These are phyloP conservation scores for Lasiosphaeria hispida DNA, from an alignment of 495 filamentous ascomycete genomes.

Conservation along the genomic window DNA sequence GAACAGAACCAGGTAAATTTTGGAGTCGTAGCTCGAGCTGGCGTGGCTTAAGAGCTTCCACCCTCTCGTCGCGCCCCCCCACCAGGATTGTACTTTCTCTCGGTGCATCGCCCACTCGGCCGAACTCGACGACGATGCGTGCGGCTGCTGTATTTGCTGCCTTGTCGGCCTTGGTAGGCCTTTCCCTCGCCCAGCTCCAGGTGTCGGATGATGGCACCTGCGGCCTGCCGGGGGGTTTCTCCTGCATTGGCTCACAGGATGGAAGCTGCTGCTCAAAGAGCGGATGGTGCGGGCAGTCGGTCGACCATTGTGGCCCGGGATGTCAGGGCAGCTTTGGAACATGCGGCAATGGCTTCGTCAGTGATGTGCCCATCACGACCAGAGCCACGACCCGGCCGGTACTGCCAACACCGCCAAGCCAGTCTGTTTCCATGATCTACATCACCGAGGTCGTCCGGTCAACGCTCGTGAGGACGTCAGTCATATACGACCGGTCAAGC, in stretches of 20 bases:
- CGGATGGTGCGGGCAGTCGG: slow-evolving; percentile 32
- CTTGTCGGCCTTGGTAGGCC: slow-evolving; percentile 1
- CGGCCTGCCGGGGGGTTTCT: slow-evolving; percentile 8
- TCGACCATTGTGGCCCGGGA: slow-evolving; percentile 35
- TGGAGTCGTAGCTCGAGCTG: neutral
- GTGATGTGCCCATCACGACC: neutral
- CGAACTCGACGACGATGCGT: slow-evolving; percentile 10
- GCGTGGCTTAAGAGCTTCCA: neutral
- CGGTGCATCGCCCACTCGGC: neutral
- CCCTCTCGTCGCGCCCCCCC: neutral
- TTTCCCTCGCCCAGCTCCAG: slow-evolving; percentile 12
- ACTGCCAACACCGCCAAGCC: neutral
- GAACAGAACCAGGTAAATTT: slow-evolving; percentile 5
- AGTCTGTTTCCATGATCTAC: neutral
- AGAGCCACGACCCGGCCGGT: neutral
- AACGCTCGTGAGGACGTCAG: slow-evolving; percentile 3
- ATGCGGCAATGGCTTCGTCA: slow-evolving; percentile 18
- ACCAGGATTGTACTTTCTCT: neutral
- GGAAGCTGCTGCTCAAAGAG: slow-evolving; percentile 32
- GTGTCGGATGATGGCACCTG: slow-evolving; percentile 19
- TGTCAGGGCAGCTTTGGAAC: slow-evolving; percentile 34
- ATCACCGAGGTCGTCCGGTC: slow-evolving; percentile 16
- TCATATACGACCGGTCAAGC: neutral
- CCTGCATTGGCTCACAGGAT: slow-evolving; percentile 17
- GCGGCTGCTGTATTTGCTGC: neutral